A percentile compares a stretch with the other conserved stretches of the same genome.
These are phyloP conservation scores for Vitis cinerea DNA, from an alignment of 164 flowering plant species.

Conservation along the genomic window DNA sequence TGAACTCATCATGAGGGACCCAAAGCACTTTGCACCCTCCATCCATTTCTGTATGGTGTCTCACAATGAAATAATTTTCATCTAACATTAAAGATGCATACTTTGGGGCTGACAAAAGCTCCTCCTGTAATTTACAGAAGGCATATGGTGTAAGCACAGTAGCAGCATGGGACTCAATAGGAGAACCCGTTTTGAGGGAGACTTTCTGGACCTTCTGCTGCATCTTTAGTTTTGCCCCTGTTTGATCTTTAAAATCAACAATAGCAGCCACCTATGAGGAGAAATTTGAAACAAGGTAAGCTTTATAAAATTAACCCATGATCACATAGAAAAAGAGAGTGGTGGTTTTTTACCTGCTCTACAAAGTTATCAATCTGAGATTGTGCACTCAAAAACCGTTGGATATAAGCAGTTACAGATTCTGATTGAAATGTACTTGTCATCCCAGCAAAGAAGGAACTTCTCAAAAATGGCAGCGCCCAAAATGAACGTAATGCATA, in stretches of 20 bases:
- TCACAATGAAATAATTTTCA: slow-evolving; percentile 60
- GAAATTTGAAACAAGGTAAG: slow-evolving; percentile 10
- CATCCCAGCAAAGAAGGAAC: slow-evolving; percentile 76
- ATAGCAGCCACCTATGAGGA: slow-evolving; percentile 49
- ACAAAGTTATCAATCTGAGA: slow-evolving; percentile 54
- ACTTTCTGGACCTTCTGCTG: slow-evolving; percentile 51
- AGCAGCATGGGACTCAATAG: slow-evolving; percentile 82
- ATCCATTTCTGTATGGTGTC: slow-evolving; percentile 68
- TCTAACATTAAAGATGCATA: slow-evolving; percentile 66
- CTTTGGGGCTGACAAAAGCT: slow-evolving; percentile 74
- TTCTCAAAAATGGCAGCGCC: slow-evolving; percentile 70
- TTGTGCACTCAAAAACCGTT: slow-evolving; percentile 66
- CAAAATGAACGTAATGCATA: slow-evolving; percentile 64
- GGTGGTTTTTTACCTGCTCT: slow-evolving; percentile 41
- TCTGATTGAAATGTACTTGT: slow-evolving; percentile 52
- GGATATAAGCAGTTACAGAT: slow-evolving; percentile 56
- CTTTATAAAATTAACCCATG: background rate
- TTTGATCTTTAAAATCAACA: slow-evolving; percentile 51
- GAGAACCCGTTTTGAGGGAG: slow-evolving; percentile 73
- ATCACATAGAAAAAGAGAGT: too few species aligned
- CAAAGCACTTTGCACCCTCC: slow-evolving; percentile 74
- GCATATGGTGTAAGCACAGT: slow-evolving; percentile 76
- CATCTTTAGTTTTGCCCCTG: slow-evolving; percentile 50
- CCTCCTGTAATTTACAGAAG: slow-evolving; percentile 69
- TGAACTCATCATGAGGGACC: slow-evolving; percentile 55